Base-by-base conservation (phyloP, 78 protist genomes). In the Cavenderia fasciculata region DNA sequence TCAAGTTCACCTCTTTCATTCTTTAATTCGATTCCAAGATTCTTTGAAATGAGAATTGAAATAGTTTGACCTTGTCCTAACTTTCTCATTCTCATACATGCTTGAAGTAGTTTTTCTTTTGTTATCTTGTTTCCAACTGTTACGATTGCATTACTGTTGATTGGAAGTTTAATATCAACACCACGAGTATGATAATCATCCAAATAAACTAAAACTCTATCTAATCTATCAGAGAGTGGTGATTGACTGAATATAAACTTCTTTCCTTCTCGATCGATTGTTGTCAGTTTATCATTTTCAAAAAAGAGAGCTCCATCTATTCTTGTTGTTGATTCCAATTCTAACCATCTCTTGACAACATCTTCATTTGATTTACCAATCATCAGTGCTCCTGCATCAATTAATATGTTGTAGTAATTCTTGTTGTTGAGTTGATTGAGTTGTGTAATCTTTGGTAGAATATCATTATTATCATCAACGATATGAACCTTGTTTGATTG, bases 131-230 rank as follows among this genome's bases (percentile, higher is more conserved):
- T 4, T 12, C 77, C 77, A 44, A 71, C 11, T 16, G 77, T 71
- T 34, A 71, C 77, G 4, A 29, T 19, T 12, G 77, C 77, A 44
- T 71, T 7, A 19, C 59, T 56, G 4, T 34, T 31, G 19, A 23
- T 34, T 36, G 11, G 34, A n/a, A 71, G 44, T 56, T 33, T 27
- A 56, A 71, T 71, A 33, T 71, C 77, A 7, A 56, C 62, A 56
- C 77, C 77, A 44, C 77, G 38, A 19, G 77, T 71, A 44, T 71
- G 77, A 36, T 56, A 56, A 34, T 71, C 77, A 36, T 71, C 77
- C 29, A 71, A 44, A 56, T 71, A 71, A 6, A 44, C 56, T 18
- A 56, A 2, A 52, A 52, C 62, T 36, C 77, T 31, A 19, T 71
- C 34, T 2, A 56, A 40, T 19, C 46, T 36, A 4, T 56, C 10